Base-by-base conservation (phyloP, 257 asterid genomes). In the Cinchona pubescens region DNA sequence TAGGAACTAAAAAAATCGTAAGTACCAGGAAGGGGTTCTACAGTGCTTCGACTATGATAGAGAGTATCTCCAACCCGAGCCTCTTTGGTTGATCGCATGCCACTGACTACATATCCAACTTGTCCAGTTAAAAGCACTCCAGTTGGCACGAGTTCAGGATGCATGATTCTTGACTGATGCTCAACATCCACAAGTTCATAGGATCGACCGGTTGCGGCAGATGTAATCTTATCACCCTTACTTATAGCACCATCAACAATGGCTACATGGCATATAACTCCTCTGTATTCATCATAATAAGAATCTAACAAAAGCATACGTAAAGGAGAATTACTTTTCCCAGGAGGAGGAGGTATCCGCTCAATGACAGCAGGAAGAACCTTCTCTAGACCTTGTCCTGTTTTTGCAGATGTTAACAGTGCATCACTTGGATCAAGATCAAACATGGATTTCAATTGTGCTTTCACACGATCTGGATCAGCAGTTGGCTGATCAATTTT, bases 401-500 rank as follows among this genome's bases (percentile, higher is more conserved):
- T 92, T 84, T 94, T 94, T 32, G 98, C 99, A 43, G 99, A 94
- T 58, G 98, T 92, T 76, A 94, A 82, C 38, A 94, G 86, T 62
- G 91, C 96, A 73, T 89, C 92, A 23, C 75, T 79, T 30, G 98
- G 98, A 81, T 94, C 92, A 76, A 94, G 94, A 80, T 94, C 98
- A 70, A 94, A 94, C 88, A 92, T 94, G 49, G 98, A 88, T 83
- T 92, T 94, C 69, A 94, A 86, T 79, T 94, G 99, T 65, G 91
- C 94, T 82, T 88, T 94, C 25, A 94, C 87, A n/a, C 98, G 89
- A 46, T 88, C 98, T 0, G 99, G 99, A 79, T 94, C 99, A 69
- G 99, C 99, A 64, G 97, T 94, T 74, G 96, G 97, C 89, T 94
- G 99, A 82, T 94, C 99, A 63, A 94, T 94, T 83, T 94, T 94